Evolutionary conservation across 2,329 filamentous ascomycete genomes (phyloP).

Genomic region (Colletotrichum sp.): DNA sequence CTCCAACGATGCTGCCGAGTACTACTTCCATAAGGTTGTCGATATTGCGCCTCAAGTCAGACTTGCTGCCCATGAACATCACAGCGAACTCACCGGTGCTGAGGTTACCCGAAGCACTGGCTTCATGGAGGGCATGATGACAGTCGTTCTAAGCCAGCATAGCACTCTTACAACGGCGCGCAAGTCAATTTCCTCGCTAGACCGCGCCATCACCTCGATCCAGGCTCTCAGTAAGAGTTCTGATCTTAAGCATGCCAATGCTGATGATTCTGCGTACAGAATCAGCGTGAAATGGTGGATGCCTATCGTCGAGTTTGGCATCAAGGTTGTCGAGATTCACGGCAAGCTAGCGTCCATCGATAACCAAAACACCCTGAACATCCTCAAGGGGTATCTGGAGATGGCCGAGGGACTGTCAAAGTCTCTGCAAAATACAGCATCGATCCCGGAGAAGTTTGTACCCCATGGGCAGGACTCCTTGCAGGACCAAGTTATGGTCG

Average conservation of each 20-base stretch:
- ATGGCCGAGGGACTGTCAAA: conserved; percentile 49
- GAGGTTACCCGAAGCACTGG: conserved; percentile 82
- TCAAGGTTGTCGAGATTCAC: conserved; percentile 69
- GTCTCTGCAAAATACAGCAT: conserved; percentile 45
- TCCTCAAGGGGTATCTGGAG: conserved; percentile 53
- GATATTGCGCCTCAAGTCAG: conserved; percentile 75
- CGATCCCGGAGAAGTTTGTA: conserved; percentile 57
- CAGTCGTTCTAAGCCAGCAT: conserved; percentile 67
- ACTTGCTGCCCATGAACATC: conserved; percentile 72
- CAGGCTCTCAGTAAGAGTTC: conserved; percentile 19
- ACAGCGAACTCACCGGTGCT: conserved; percentile 81
- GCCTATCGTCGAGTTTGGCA: conserved; percentile 68
- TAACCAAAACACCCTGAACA: conserved; percentile 46
- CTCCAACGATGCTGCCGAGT: conserved; percentile 57
- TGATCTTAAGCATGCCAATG: neutral
- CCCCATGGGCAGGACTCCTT: conserved; percentile 49
- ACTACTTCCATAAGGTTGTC: conserved; percentile 80
- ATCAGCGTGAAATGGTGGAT: conserved; percentile 63
- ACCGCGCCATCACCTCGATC: conserved; percentile 13
- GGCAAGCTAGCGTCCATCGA: conserved; percentile 63
- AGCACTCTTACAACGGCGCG: conserved; percentile 47
- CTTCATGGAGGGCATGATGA: conserved; percentile 84
- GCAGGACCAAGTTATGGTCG: neutral
- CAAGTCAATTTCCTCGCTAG: conserved; percentile 35
- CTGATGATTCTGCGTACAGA: conserved; percentile 29